Evolutionary conservation across 2,329 filamentous ascomycete genomes (phyloP), one percentile per base, ranked within the genome.

Genomic region (Bipolaris victoriae): DNA sequence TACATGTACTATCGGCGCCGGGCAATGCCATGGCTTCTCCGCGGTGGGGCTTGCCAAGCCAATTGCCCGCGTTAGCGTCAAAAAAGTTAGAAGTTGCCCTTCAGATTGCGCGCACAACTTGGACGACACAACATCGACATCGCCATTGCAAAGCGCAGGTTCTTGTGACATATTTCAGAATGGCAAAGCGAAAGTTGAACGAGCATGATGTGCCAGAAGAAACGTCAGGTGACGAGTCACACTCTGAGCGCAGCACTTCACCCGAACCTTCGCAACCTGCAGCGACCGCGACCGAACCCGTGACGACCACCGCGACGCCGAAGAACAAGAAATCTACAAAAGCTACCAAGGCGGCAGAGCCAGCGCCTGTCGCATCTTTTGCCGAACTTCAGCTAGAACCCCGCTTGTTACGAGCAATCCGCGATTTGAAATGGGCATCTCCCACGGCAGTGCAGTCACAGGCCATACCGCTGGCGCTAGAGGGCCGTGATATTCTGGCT

Each of bases 391-490:
- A 87, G 61, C 87, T 99, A 60, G 95, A 99, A 73, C 80, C 92
- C 9, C 88, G 95, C 64, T 82, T 99, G 29, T 82, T 97, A 33
- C 91, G 97, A 80, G 92, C 90, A 52, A 85, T 98, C 66, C 89
- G 89, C 45, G 88, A 90, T 73, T 90, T 95, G 77, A 88, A 90
- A 76, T 98, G 93, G 80, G 84, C 88, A 61, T 87, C 88, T 56
- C 95, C 95, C 13, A 98, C 95, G n/a, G 84, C 89, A 11, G 90
- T 98, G 1, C 95, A 99, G 78, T 85, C 87, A 40, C 89, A 90
- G 76, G 91, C 91, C 1, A 96, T 99, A 61, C 95, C 95, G 1
- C 79, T 97, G 36, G 92, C 91, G 20, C 82, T 98, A 16, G 87
- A 92, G 63, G 94, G 95, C 11, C 89, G 91, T 71, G 92, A 98